These are phyloP conservation scores for Oryza punctata DNA, from an alignment of 176 grass and related monocot species.

Conservation along the genomic window DNA sequence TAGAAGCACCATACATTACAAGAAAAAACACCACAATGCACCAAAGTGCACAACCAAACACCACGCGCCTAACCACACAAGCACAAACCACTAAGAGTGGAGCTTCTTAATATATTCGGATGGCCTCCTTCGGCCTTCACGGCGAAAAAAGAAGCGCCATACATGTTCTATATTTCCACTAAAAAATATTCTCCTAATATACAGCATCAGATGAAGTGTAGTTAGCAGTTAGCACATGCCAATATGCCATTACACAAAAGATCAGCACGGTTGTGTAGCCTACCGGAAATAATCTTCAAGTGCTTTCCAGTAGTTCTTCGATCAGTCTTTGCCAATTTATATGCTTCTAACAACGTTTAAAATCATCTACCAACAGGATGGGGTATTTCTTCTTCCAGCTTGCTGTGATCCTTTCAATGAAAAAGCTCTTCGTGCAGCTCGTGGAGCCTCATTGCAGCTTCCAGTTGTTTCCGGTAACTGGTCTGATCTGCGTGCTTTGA, in stretches of 20 bases:
- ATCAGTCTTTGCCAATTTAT: background rate
- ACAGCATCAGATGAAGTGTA: background rate
- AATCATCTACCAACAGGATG: slow-evolving; percentile 60
- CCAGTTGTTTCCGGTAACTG: slow-evolving; percentile 76
- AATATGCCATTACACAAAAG: background rate
- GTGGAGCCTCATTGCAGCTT: slow-evolving; percentile 83
- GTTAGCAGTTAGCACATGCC: background rate
- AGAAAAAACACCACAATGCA: no score
- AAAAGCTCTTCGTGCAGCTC: slow-evolving; percentile 86
- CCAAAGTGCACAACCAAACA: no score
- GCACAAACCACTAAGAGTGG: no score
- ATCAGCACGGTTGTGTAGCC: background rate
- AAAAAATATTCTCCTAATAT: background rate
- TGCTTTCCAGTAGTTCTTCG: background rate
- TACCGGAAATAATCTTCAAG: background rate
- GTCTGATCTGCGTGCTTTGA: slow-evolving; percentile 46
- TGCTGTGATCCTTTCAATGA: slow-evolving; percentile 98
- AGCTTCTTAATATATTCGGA: no score
- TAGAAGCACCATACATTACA: no score
- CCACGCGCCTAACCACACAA: no score
- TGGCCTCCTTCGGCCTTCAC: no score
- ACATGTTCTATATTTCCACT: background rate
- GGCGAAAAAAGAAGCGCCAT: no score
- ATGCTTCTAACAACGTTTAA: slow-evolving; percentile 32
- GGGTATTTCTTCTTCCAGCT: slow-evolving; percentile 77